Evolutionary conservation across 106 monocot species (phyloP).

Genomic region (Platanthera zijinensis): DNA sequence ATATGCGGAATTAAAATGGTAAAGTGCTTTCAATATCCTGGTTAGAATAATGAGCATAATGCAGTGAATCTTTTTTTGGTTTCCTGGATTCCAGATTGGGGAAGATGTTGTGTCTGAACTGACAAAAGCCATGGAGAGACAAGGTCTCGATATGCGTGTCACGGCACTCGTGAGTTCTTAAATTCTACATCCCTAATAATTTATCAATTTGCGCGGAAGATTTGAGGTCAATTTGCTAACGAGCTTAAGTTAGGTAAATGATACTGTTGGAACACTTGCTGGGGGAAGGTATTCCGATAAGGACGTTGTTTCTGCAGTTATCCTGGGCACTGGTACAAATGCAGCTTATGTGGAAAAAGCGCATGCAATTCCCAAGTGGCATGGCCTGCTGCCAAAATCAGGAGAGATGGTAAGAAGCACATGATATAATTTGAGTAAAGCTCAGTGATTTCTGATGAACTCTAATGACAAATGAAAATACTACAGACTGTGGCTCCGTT

Average conservation of each 20-base stretch:
- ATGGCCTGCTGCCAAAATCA: slow-evolving; percentile 15
- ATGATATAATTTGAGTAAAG: too few relatives aligned
- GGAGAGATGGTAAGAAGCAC: slow-evolving; percentile 36
- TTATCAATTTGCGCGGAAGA: neutral
- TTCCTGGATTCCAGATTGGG: slow-evolving; percentile 28
- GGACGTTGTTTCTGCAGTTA: slow-evolving; percentile 57
- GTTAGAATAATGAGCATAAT: too few relatives aligned
- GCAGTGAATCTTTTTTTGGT: too few relatives aligned
- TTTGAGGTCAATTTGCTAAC: neutral
- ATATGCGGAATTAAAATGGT: too few relatives aligned
- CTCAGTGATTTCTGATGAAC: too few relatives aligned
- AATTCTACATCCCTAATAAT: neutral
- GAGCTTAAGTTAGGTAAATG: slow-evolving; percentile 44
- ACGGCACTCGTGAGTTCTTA: slow-evolving; percentile 45
- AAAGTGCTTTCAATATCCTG: too few relatives aligned
- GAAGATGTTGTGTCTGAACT: slow-evolving; percentile 53
- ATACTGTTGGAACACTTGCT: slow-evolving; percentile 60
- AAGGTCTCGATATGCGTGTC: slow-evolving; percentile 52
- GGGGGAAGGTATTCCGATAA: slow-evolving; percentile 61
- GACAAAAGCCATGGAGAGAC: slow-evolving; percentile 55
- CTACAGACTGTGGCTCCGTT: too few relatives aligned
- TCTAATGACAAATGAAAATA: too few relatives aligned
- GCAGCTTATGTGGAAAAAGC: slow-evolving; percentile 54
- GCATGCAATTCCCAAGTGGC: slow-evolving; percentile 42
- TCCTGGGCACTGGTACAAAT: slow-evolving; percentile 70